These are phyloP conservation scores for Gossypium anomalum DNA, from an alignment of 345 rosid species.

Conservation along the genomic window DNA sequence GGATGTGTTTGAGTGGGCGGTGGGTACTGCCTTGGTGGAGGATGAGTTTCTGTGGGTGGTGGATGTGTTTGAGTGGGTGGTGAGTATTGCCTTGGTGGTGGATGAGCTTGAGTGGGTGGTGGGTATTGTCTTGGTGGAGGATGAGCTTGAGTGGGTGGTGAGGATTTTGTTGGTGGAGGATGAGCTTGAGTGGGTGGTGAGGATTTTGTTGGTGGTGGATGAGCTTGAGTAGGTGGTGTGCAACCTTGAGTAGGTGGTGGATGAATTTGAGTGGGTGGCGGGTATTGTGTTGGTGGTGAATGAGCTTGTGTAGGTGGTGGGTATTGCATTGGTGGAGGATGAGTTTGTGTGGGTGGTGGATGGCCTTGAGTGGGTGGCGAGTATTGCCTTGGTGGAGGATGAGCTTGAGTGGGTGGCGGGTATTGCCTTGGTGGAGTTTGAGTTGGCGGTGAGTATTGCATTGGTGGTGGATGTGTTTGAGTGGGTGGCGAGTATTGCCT, in stretches of 20 bases:
- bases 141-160: neutral
- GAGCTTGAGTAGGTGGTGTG: too few species aligned
- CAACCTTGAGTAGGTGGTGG: neutral
- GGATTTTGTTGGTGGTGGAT: too few species aligned
- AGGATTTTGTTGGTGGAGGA: too few species aligned
- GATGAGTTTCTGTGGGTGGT: neutral
- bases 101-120: neutral
- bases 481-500: too few species aligned
- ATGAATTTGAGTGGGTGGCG: neutral
- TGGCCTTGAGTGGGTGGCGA: neutral
- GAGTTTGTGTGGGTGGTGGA: too few species aligned
- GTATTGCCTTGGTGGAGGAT: neutral
- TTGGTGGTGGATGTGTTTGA: too few species aligned
- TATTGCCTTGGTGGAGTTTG: neutral
- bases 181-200: too few species aligned
- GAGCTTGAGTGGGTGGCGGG: neutral
- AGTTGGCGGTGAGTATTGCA: too few species aligned
- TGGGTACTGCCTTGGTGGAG: neutral
- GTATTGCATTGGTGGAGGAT: too few species aligned
- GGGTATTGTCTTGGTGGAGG: neutral
- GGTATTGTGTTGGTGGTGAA: neutral
- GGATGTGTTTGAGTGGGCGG: neutral
- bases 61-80: neutral
- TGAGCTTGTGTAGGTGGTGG: neutral
- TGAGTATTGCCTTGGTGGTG: neutral